phyloP scores from a whole-genome alignment of 225 moss, liverwort and hornwort genomes.

The Takakia lepidozioides region DNA sequence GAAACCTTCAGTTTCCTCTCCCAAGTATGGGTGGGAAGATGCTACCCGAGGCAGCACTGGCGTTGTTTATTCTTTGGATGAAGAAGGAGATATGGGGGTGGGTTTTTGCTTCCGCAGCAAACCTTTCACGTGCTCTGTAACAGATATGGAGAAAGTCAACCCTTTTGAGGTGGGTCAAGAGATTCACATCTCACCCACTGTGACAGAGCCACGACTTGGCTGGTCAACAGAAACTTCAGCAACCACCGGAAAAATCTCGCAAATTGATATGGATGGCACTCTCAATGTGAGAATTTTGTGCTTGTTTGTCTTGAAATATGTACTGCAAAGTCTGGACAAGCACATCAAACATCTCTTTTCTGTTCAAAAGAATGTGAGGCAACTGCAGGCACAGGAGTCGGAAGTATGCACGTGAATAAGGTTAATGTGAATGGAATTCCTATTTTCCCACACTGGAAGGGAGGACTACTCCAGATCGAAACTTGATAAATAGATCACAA shows the following conservation, averaged over 20 bases:
- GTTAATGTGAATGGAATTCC: too few species aligned
- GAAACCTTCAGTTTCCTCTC: conserved; percentile 41
- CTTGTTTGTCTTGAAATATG: not conserved
- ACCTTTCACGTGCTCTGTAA: conserved; percentile 32
- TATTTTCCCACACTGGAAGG: too few species aligned
- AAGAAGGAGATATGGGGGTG: conserved; percentile 37
- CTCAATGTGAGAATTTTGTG: conserved; percentile 15
- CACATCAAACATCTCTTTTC: too few species aligned
- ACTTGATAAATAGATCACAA: too few species aligned
- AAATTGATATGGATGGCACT: conserved; percentile 46
- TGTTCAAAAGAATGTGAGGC: too few species aligned
- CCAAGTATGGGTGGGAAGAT: conserved; percentile 51
- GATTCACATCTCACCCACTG: conserved; percentile 24
- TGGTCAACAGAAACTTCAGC: conserved; percentile 45
- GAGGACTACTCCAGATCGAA: too few species aligned
- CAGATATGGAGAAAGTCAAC: conserved; percentile 36
- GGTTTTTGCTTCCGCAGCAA: conserved; percentile 42
- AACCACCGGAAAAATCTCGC: conserved; percentile 30
- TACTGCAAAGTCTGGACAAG: not conserved
- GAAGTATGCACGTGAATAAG: too few species aligned
- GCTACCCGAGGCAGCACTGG: conserved; percentile 34
- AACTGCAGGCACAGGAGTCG: too few species aligned
- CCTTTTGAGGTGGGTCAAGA: conserved; percentile 42
- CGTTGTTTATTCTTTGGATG: conserved; percentile 36
- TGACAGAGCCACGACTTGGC: conserved; percentile 37